These are phyloP conservation scores for Pontederia paniculata DNA, from an alignment of 176 grass and related monocot genomes.

Conservation along the genomic window DNA sequence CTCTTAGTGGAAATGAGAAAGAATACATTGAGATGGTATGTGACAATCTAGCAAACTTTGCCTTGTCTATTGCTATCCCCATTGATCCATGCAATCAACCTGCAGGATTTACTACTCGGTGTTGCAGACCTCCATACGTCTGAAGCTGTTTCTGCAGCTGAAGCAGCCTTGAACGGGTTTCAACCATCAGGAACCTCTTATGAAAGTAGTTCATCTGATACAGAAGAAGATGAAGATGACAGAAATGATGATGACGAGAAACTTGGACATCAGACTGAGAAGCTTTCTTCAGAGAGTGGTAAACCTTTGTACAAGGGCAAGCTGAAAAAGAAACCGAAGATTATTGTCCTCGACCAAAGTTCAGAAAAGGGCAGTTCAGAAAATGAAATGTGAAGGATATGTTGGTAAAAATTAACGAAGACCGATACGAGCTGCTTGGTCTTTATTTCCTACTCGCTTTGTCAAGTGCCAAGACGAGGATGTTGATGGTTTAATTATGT, in stretches of 20 bases:
- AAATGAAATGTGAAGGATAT: too few species aligned
- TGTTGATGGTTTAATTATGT: too few species aligned
- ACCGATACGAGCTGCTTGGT: too few species aligned
- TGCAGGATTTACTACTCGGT: conserved; percentile 84
- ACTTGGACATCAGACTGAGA: conserved; percentile 6
- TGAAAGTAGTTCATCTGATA: conserved; percentile 34
- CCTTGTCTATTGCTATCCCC: too few species aligned
- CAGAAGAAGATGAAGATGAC: conserved; percentile 30
- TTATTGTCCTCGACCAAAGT: conserved; percentile 45
- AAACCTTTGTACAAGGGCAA: conserved; percentile 23
- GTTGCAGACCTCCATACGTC: conserved; percentile 60
- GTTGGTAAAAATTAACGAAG: too few species aligned
- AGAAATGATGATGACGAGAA: conserved; percentile 18
- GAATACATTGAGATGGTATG: conserved; percentile 24
- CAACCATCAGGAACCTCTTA: conserved; percentile 25
- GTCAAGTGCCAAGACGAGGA: too few species aligned
- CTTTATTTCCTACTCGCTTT: too few species aligned
- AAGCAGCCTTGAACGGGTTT: conserved; percentile 36
- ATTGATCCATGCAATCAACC: neutral
- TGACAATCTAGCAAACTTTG: neutral
- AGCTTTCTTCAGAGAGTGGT: conserved; percentile 3
- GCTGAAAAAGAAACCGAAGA: conserved; percentile 51
- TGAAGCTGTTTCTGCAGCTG: conserved; percentile 66
- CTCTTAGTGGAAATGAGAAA: conserved; percentile 5
- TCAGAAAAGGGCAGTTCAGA: neutral